Evolutionary conservation across 805 yeast genomes (phyloP), one percentile per base, ranked within the genome.

Genomic region (Isabelozyma rhagii): DNA sequence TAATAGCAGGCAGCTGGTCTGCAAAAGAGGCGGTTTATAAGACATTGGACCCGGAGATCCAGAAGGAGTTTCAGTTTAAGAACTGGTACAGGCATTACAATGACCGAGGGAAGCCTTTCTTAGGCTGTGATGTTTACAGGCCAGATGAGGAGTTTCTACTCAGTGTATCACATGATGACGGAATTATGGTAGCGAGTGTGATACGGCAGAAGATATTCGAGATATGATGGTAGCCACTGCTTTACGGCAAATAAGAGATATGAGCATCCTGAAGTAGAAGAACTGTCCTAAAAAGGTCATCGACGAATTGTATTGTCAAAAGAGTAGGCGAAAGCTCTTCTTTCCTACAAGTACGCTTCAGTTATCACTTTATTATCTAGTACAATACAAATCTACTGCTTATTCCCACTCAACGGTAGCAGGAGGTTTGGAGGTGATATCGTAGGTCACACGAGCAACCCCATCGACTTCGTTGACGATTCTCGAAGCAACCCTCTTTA

Each of bases 321-420:
- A 15, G 17, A 15, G 17, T 15, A 15, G 17, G 17, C 17, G 17
- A 15, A 15, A 15, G 17, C 17, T 15, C 17, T 15, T 15, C 17
- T 15, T 15, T 15, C 17, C 25, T 21, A 21, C 25, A 21, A 5
- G 25, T 3, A 21, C 6, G 25, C 25, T n/a, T n/a, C 39, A 8
- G n/a, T 13, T 36, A 36, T n/a, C 39, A 36, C n/a, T 36, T 21
- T 39, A 39, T 39, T 39, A 39, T 39, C 13, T 14, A 31, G 10
- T 31, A 39, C 18, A 39, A 13, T 39, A 39, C 41, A 21, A 21
- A 25, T 10, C 25, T 21, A 21, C 25, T 6, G 49, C 51, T 63
- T 85, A 93, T 77, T 94, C 99, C 99, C 98, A 94, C 73, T 94
- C 99, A 60, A 94, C 99, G 53, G 99, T 94, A 53, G 99, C 99